These are phyloP conservation scores for Graphiopsis chlorocephala DNA, from an alignment of 2,329 filamentous ascomycete genomes.

Conservation along the genomic window DNA sequence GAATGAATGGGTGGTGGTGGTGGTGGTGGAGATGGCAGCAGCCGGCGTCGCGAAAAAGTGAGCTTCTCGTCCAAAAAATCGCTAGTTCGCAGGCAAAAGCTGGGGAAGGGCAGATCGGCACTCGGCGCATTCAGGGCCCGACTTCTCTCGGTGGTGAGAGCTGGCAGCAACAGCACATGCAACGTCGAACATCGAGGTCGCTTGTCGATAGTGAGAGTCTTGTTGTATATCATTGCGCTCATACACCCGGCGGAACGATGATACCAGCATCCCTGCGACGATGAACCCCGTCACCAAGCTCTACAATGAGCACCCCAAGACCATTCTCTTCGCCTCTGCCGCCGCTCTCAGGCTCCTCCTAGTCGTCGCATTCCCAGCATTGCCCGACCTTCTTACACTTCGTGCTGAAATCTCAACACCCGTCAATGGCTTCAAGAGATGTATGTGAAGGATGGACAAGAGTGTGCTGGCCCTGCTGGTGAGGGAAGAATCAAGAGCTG, in stretches of 20 bases:
- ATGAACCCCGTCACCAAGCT: conserved; percentile 27
- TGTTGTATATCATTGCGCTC: not conserved
- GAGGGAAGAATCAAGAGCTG: conserved; percentile 28
- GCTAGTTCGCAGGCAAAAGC: conserved; percentile 1
- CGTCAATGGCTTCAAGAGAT: conserved; percentile 95
- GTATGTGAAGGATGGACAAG: conserved; percentile 52
- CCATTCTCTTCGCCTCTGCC: conserved; percentile 70
- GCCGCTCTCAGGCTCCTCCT: conserved; percentile 76
- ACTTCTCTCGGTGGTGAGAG: not conserved
- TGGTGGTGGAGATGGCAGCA: not conserved
- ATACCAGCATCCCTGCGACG: conserved; percentile 9
- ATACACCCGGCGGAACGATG: conserved; percentile 11
- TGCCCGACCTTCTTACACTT: conserved; percentile 81
- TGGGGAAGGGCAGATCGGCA: conserved; percentile 11
- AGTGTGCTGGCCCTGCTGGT: conserved; percentile 10
- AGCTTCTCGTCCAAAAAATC: conserved; percentile 12
- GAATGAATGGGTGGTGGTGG: not conserved
- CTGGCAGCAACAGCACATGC: not conserved
- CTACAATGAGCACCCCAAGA: conserved; percentile 46
- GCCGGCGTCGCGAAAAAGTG: conserved; percentile 12
- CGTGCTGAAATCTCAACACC: conserved; percentile 96
- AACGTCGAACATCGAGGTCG: not conserved
- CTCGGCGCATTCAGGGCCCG: not conserved
- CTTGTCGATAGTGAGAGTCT: not conserved
- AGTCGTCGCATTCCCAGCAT: conserved; percentile 74